Evolutionary conservation across 352 stramenopile genomes (phyloP).

Genomic region (Pythium brassicae): DNA sequence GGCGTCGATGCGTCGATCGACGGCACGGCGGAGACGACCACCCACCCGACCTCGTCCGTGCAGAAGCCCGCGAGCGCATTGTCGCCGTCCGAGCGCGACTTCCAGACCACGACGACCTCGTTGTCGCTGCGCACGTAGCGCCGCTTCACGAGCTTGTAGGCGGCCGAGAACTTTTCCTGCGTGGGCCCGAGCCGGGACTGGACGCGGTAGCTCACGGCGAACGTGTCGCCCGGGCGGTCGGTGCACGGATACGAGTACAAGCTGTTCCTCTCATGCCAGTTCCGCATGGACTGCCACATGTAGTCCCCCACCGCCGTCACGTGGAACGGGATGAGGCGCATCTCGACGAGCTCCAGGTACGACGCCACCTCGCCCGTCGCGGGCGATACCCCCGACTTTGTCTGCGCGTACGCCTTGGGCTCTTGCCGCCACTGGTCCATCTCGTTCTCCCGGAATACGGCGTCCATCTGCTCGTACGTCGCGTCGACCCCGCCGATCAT

Average conservation of each 20-base stretch:
- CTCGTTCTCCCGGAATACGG: slow-evolving; percentile 5
- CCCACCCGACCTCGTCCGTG: slow-evolving; percentile 12
- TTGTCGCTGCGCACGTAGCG: slow-evolving; percentile 9
- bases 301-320: slow-evolving; percentile 8
- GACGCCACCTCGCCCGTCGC: slow-evolving; percentile 2
- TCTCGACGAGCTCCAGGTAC: slow-evolving; percentile 12
- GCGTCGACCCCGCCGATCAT: slow-evolving; percentile 8
- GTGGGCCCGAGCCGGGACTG: not conserved
- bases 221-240: slow-evolving; percentile 11
- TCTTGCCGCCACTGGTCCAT: slow-evolving; percentile 6
- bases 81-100: slow-evolving; percentile 11
- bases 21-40: slow-evolving; percentile 7
- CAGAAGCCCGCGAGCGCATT: slow-evolving; percentile 7
- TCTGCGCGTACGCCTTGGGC: slow-evolving; percentile 8
- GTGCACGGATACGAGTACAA: slow-evolving; percentile 5
- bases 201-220: slow-evolving; percentile 13
- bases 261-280: slow-evolving; percentile 8
- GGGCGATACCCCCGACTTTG: not conserved
- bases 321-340: slow-evolving; percentile 14
- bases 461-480: slow-evolving; percentile 4
- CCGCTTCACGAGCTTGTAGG: slow-evolving; percentile 15
- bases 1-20: not conserved
- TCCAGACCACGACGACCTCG: slow-evolving; percentile 13
- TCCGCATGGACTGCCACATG: slow-evolving; percentile 16
- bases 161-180: slow-evolving; percentile 5